These are phyloP conservation scores for Clathrospora elynae DNA, from an alignment of 2,329 filamentous ascomycete species.

Conservation along the genomic window DNA sequence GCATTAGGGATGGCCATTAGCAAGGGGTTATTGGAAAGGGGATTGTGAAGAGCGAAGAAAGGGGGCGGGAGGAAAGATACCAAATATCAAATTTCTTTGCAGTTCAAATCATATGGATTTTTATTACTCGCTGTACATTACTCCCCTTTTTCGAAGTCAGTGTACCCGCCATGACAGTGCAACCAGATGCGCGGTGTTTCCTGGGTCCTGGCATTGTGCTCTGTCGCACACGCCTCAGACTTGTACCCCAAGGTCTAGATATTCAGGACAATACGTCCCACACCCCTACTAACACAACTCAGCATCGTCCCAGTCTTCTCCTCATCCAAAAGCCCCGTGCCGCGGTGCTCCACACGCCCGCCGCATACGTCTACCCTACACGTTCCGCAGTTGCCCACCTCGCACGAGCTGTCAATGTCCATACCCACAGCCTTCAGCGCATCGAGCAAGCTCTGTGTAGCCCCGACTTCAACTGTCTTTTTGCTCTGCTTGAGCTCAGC, in stretches of 20 bases:
- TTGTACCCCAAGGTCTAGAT: conserved; percentile 16
- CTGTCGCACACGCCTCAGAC: neutral
- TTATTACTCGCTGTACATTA: no score
- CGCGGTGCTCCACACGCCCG: conserved; percentile 50
- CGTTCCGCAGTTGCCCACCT: conserved; percentile 53
- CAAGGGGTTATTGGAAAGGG: neutral
- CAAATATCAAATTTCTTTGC: no score
- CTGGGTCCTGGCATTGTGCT: no score
- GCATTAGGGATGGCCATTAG: no score
- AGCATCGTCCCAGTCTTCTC: conserved; percentile 46
- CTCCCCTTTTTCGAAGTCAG: no score
- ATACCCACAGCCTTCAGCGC: conserved; percentile 51
- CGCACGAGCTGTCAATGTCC: conserved; percentile 52
- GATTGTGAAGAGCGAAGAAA: no score
- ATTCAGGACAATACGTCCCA: conserved; percentile 43
- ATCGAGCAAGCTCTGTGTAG: conserved; percentile 50
- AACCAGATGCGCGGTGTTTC: neutral
- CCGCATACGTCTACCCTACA: conserved; percentile 49
- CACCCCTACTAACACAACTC: conserved; percentile 47
- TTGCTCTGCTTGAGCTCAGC: conserved; percentile 56
- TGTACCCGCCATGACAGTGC: no score
- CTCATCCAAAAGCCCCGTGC: conserved; percentile 44
- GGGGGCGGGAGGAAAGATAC: no score
- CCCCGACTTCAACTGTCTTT: conserved; percentile 53
- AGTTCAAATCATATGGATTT: no score